Percentiles rank a stretch among this genome's conserved stretches.
phyloP scores from a whole-genome alignment of 192 early-diverging fungal species.

The Diversispora epigaea region DNA sequence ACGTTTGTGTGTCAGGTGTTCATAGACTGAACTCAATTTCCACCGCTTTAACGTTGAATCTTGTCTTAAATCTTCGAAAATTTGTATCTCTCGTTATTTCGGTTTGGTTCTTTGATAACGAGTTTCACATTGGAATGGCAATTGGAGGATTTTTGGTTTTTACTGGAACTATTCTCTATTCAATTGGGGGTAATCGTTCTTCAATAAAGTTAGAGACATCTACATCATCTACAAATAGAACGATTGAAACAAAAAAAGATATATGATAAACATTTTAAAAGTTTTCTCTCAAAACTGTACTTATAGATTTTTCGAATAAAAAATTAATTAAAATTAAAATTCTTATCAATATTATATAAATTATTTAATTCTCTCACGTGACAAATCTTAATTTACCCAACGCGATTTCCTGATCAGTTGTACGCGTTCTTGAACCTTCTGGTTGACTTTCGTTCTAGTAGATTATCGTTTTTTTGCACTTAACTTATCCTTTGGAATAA shows the following conservation, averaged over 20 bases:
- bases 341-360: too few relatives aligned
- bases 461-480: too few relatives aligned
- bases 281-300: too few relatives aligned
- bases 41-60: slow-evolving; percentile 78
- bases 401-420: too few relatives aligned
- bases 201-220: background rate
- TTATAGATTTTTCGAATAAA: too few relatives aligned
- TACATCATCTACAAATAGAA: background rate
- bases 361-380: too few relatives aligned
- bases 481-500: too few relatives aligned
- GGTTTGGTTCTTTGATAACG: slow-evolving; percentile 76
- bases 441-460: too few relatives aligned
- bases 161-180: slow-evolving; percentile 77
- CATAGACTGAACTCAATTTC: slow-evolving; percentile 76
- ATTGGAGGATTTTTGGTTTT: slow-evolving; percentile 76
- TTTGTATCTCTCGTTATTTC: slow-evolving; percentile 79
- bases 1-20: slow-evolving; percentile 86
- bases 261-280: background rate
- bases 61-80: slow-evolving; percentile 85
- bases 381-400: too few relatives aligned
- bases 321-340: too few relatives aligned
- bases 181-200: slow-evolving; percentile 17
- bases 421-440: too few relatives aligned
- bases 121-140: slow-evolving; percentile 62
- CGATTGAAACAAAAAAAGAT: background rate